Evolutionary conservation across 495 filamentous ascomycete species (phyloP).

Genomic region (Elasticomyces elasticus): DNA sequence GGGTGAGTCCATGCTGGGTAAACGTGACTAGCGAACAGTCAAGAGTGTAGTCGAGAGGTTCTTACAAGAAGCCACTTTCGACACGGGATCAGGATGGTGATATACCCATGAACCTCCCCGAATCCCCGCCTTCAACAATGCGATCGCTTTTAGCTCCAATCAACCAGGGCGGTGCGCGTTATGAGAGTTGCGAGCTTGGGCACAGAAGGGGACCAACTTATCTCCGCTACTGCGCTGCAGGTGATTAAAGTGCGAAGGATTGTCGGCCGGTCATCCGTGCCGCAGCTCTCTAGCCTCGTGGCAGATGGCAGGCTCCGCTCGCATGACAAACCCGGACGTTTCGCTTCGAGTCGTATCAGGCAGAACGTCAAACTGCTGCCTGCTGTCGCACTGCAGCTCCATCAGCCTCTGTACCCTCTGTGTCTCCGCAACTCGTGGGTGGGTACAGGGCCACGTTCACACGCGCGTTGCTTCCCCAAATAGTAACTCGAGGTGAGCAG

Average conservation of each 20-base stretch:
- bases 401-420: neutral
- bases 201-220: no score
- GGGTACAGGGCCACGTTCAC: no score
- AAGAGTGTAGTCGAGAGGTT: no score
- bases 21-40: no score
- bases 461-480: neutral
- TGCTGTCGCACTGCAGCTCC: neutral
- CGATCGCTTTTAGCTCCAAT: neutral
- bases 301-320: neutral
- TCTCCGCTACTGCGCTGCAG: no score
- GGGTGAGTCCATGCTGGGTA: constrained; percentile 25
- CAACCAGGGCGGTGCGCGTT: neutral
- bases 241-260: no score
- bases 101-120: neutral
- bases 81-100: neutral
- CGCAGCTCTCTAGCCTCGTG: neutral
- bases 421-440: no score
- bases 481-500: neutral
- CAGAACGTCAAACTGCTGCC: no score
- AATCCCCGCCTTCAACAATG: neutral
- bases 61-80: no score
- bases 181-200: neutral
- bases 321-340: neutral
- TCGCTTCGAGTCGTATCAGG: neutral
- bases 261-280: neutral